Conservation (phyloP, 2,329 filamentous ascomycete species). For the Calonectria multiphialidica region DNA sequence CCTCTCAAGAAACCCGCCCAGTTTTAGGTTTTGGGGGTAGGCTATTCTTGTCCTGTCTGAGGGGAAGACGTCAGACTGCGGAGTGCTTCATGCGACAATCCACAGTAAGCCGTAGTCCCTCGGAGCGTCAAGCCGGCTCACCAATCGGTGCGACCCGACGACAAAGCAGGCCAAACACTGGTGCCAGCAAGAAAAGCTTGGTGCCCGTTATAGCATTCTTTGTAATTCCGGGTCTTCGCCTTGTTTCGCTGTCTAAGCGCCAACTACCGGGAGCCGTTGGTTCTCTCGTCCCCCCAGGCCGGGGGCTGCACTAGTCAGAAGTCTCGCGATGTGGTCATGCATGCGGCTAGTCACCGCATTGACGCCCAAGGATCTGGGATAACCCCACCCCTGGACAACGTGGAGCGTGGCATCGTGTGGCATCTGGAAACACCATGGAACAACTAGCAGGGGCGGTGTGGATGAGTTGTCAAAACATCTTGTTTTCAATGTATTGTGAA, state of each 20-base stretch:
- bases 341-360: background rate
- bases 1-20: background rate
- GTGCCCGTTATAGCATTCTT: background rate
- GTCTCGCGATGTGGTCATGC: background rate
- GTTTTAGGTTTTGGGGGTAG: background rate
- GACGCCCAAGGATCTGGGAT: background rate
- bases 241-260: background rate
- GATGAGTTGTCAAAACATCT: background rate
- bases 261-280: background rate
- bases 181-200: background rate
- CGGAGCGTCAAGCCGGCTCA: background rate
- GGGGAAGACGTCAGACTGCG: background rate
- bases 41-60: background rate
- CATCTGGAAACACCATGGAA: background rate
- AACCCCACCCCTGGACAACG: background rate
- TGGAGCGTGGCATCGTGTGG: background rate
- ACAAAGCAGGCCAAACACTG: background rate
- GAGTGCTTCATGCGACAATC: background rate
- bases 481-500: background rate
- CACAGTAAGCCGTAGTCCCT: slow-evolving; percentile 7
- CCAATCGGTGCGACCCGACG: background rate
- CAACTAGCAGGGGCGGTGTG: background rate
- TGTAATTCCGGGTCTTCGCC: background rate
- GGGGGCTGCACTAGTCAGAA: background rate
- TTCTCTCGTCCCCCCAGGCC: background rate